Evolutionary conservation across 352 stramenopile species (phyloP).

Genomic region (Phytophthora rubi): DNA sequence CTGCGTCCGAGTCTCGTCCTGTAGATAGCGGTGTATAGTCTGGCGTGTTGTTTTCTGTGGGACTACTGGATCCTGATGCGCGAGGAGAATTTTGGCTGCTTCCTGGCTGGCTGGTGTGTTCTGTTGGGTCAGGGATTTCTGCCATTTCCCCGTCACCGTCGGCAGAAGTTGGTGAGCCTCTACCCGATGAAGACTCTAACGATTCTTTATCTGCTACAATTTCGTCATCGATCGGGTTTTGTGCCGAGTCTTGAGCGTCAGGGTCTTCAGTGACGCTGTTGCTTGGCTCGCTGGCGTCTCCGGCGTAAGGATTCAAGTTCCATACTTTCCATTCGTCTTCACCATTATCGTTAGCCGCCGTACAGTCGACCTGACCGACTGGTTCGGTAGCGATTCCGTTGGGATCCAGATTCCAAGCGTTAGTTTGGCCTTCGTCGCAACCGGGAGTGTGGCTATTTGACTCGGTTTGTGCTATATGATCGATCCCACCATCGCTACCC

Average conservation of each 20-base stretch:
- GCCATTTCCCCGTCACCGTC: neutral
- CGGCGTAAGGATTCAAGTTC: slow-evolving; percentile 27
- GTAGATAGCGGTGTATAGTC: slow-evolving; percentile 35
- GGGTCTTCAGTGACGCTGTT: neutral
- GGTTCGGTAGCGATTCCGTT: neutral
- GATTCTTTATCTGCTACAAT: neutral
- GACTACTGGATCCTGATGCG: slow-evolving; percentile 12
- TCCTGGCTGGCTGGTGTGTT: neutral
- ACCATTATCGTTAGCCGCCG: neutral
- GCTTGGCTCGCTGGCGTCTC: slow-evolving; percentile 15
- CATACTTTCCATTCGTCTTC: slow-evolving; percentile 7
- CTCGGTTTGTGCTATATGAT: neutral
- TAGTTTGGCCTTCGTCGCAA: neutral
- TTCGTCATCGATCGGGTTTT: neutral
- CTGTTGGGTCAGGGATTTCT: neutral
- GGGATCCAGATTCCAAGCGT: slow-evolving; percentile 28
- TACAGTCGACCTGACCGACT: neutral
- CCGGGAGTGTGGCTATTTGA: neutral
- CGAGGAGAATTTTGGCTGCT: slow-evolving; percentile 16
- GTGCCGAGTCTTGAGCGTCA: neutral
- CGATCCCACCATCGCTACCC: neutral
- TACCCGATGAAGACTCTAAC: neutral
- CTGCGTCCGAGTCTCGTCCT: slow-evolving; percentile 27
- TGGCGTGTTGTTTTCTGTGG: slow-evolving; percentile 17
- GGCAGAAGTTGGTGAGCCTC: neutral